Evolutionary conservation across 495 filamentous ascomycete genomes (phyloP).

Genomic region (Aspergillus steynii): DNA sequence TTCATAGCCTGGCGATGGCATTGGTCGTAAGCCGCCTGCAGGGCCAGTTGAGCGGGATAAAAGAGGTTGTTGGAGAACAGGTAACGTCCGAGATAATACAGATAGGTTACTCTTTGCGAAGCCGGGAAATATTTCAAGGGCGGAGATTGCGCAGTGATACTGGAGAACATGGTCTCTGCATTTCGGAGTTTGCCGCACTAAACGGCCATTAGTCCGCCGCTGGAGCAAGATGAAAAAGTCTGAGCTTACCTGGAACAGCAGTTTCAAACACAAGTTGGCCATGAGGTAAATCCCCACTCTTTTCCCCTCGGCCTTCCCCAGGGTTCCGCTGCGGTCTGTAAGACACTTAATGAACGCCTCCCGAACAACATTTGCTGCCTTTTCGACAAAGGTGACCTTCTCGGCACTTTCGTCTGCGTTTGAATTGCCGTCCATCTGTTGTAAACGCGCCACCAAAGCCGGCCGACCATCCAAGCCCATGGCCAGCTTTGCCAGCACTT

Average conservation of each 20-base stretch:
- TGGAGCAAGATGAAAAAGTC: conserved; percentile 1
- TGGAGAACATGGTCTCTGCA: conserved; percentile 85
- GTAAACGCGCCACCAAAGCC: conserved; percentile 61
- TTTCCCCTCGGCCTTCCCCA: conserved; percentile 70
- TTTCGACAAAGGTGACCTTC: conserved; percentile 75
- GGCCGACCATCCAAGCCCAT: conserved; percentile 77
- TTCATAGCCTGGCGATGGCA: conserved; percentile 64
- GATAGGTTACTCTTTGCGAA: conserved; percentile 85
- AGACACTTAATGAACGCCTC: conserved; percentile 90
- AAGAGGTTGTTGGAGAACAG: conserved; percentile 81
- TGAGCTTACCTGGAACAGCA: conserved; percentile 72
- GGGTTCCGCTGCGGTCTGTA: conserved; percentile 67
- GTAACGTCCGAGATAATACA: conserved; percentile 93
- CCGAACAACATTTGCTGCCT: conserved; percentile 82
- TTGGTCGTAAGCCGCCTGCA: conserved; percentile 79
- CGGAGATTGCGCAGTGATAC: conserved; percentile 80
- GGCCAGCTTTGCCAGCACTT: conserved; percentile 73
- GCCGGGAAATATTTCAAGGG: conserved; percentile 78
- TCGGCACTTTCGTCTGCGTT: conserved; percentile 56
- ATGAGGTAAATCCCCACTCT: conserved; percentile 85
- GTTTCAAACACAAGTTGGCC: conserved; percentile 86
- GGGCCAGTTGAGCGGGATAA: conserved; percentile 66
- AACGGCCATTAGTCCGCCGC: conserved; percentile 4
- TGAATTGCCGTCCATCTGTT: conserved; percentile 48
- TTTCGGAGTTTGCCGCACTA: conserved; percentile 58